Base-by-base conservation (phyloP, 2,329 filamentous ascomycete genomes). In the Ambrosiella xylebori region DNA sequence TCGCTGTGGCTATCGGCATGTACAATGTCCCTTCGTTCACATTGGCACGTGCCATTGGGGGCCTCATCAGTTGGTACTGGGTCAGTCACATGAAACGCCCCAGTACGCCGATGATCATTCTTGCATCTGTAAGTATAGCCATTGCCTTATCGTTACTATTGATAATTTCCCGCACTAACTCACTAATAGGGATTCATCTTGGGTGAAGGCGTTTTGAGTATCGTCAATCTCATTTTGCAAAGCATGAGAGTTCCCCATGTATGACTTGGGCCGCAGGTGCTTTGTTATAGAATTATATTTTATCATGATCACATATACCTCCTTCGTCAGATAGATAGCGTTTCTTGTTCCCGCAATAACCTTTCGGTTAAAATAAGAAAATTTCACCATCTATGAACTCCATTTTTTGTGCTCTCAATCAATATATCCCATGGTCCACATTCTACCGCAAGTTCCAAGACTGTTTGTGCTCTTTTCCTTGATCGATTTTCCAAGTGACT, bases 21-120 rank as follows among this genome's bases (percentile, higher is more conserved):
- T 98, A 97, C 71, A 98, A 97, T 65, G 88, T 91, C 0, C 93
- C 93, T 0, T 95, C 88, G 0, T 98, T 98, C 67, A 98, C 93
- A 0, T 74, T 98, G 41, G 90, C 93, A 0, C 76, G 93, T 61
- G 86, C 88, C 0, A 80, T 88, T 8, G 93, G 93, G 2, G 93
- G 93, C 0, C 53, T 81, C 7, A 64, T 78, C 36, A 83, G 81
- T 62, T 89, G 86, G 77, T 93, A 86, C 71, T 96, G 89, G 89
- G 75, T 72, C 72, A 68, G 66, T 71, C 68, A 66, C 70, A 67
- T 68, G 73, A 65, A 70, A 71, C 65, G 71, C 74, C 65, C 71
- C 7, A 85, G 84, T 65, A 90, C 90, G 3, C 84, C 83, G 0
- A 78, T 97, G 57, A 89, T 97, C 63, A 84, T 97, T n/a, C 72